These are phyloP conservation scores for Epichloe gansuensis DNA, from an alignment of 2,329 filamentous ascomycete species.

Conservation along the genomic window DNA sequence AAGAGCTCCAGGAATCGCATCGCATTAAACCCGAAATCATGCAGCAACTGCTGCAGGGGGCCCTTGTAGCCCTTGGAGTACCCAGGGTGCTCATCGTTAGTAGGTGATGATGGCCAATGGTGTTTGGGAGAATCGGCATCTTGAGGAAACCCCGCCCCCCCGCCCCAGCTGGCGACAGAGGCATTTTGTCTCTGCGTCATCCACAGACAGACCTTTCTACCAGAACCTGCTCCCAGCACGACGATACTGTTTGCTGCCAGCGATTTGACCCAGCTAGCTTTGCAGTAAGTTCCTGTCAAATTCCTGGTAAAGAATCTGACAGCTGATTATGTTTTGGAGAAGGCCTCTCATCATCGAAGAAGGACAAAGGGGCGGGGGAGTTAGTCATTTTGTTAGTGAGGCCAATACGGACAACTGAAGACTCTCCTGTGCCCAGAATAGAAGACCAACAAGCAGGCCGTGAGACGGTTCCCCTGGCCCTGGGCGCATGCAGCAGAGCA, in stretches of 20 bases:
- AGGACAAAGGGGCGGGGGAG: too few relatives aligned
- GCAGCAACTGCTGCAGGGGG: not conserved
- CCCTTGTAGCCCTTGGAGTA: not conserved
- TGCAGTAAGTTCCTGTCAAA: too few relatives aligned
- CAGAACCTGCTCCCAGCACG: not conserved
- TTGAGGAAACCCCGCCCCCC: not conserved
- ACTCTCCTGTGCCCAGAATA: not conserved
- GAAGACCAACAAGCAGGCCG: not conserved
- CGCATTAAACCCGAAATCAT: constrained; percentile 2
- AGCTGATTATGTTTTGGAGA: too few relatives aligned
- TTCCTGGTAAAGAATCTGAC: too few relatives aligned
- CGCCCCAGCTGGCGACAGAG: not conserved
- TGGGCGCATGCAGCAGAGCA: too few relatives aligned
- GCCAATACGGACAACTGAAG: too few relatives aligned
- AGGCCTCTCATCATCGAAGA: too few relatives aligned
- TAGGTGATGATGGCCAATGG: too few relatives aligned
- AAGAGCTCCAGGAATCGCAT: constrained; percentile 1
- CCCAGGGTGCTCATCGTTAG: too few relatives aligned
- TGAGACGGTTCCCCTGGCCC: not conserved
- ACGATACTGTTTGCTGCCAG: not conserved
- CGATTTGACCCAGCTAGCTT: too few relatives aligned
- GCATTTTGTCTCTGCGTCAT: not conserved
- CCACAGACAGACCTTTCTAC: not conserved
- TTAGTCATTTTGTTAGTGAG: too few relatives aligned
- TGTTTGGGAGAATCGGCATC: not conserved